Base-by-base conservation (phyloP, 2,329 filamentous ascomycete species). In the Pestalotiopsis sp. region DNA sequence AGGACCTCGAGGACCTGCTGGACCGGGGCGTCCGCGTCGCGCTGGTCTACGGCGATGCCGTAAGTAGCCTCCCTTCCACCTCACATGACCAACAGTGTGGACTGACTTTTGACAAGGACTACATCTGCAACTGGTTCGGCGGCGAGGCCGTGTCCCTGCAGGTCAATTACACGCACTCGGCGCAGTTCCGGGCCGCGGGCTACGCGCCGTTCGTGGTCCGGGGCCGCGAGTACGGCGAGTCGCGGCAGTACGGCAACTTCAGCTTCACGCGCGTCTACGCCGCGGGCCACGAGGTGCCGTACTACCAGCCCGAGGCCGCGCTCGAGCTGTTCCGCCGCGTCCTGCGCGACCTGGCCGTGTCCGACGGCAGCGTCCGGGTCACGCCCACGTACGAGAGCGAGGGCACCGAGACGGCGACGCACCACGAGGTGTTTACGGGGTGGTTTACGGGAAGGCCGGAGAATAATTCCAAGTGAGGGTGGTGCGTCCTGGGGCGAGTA, bases 201-300 rank as follows among this genome's bases (percentile, higher is more conserved):
- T 91, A 91, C 72, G 81, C 83, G 0, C 85, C 87, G 6, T 84
- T 91, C 60, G 73, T 85, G 3, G 85, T 90, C 11, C 85, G 89
- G 70, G 83, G 81, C 14, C 81, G 81, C 11, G 80, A 85, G 66
- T 87, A 89, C 75, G 92, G 88, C 62, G 93, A 93, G 9, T 86
- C 88, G 66, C 87, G 92, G 4, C 92, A 95, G 78, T 92, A 88
- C 73, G 92, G 91, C n/a, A 94, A 94, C 72, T 84, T 92, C 61
- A 89, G 86, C 7, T 92, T 92, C 77, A 87, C 86, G 67, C 84
- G 90, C 9, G 83, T 92, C 64, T 91, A 89, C 76, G 86, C 91
- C 74, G 84, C 90, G 14, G 89, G 90, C 3, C 90, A 92, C 74
- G 84, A 87, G 61, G 85, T 89, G 1, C 83, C 88, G 0, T 85